A percentile compares a stretch with the other conserved stretches of the same genome.
Evolutionary conservation across 441 rosid species (phyloP).

Genomic region (Manihot esculenta): DNA sequence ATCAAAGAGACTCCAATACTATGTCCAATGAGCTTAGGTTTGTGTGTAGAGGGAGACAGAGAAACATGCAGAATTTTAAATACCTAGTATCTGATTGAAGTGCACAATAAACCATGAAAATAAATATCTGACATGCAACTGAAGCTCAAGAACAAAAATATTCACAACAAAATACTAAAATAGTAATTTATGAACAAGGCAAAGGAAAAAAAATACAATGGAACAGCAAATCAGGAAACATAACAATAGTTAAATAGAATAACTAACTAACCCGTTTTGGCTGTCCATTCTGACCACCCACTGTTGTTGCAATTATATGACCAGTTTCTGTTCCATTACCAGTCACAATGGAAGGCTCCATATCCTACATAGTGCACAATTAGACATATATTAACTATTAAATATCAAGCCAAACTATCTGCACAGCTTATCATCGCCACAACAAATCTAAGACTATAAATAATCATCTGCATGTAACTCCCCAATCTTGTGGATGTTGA

Average conservation of each 20-base stretch:
- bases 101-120: too few species aligned
- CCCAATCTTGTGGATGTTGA: background rate
- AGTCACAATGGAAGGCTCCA: constrained; percentile 58
- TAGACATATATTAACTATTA: background rate
- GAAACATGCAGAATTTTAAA: too few species aligned
- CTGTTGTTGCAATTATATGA: constrained; percentile 72
- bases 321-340: constrained; percentile 85
- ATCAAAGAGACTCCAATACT: too few species aligned
- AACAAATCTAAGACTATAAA: background rate
- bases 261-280: constrained; percentile 74
- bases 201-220: background rate
- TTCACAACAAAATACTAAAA: background rate
- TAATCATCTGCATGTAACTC: background rate
- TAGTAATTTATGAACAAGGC: background rate
- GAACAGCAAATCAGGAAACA: constrained; percentile 8
- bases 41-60: too few species aligned
- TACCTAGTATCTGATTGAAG: too few species aligned
- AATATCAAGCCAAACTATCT: background rate
- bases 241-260: constrained; percentile 14
- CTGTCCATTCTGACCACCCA: constrained; percentile 80
- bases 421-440: background rate
- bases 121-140: background rate
- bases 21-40: too few species aligned
- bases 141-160: background rate
- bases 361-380: constrained; percentile 45